Conservation (phyloP, 2,329 filamentous ascomycete genomes). For the Clonostachys rhizophaga region DNA sequence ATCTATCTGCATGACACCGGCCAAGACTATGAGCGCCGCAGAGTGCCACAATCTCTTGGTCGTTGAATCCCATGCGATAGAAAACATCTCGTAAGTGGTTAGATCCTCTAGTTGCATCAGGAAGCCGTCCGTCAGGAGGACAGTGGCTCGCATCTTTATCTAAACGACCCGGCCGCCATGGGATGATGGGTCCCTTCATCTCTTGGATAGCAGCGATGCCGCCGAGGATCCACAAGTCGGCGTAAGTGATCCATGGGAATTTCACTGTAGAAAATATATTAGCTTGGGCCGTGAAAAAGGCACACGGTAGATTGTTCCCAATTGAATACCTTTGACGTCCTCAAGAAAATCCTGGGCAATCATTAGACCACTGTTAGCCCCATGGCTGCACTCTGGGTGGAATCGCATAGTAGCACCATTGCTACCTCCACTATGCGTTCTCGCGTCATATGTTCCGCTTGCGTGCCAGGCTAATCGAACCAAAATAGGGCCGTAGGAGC, state of each 20-base stretch:
- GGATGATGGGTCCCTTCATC: slow-evolving; percentile 84
- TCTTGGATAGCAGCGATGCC: slow-evolving; percentile 88
- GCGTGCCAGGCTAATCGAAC: slow-evolving; percentile 92
- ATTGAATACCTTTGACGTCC: slow-evolving; percentile 70
- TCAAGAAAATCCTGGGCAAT: slow-evolving; percentile 88
- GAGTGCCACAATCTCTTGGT: slow-evolving; percentile 92
- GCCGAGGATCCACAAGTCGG: slow-evolving; percentile 91
- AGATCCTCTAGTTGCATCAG: slow-evolving; percentile 73
- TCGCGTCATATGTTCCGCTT: slow-evolving; percentile 86
- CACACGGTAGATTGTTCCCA: no score
- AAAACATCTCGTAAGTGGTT: slow-evolving; percentile 90
- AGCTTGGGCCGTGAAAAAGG: background rate
- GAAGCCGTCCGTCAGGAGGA: slow-evolving; percentile 85
- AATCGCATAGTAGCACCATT: slow-evolving; percentile 98
- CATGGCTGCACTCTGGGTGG: slow-evolving; percentile 80
- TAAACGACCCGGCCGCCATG: slow-evolving; percentile 79
- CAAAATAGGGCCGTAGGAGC: slow-evolving; percentile 89
- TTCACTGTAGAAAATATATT: slow-evolving; percentile 32
- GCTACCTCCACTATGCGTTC: slow-evolving; percentile 84
- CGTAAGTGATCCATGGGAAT: slow-evolving; percentile 95
- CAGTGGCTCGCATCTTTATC: slow-evolving; percentile 79
- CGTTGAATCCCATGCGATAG: slow-evolving; percentile 95
- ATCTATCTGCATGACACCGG: slow-evolving; percentile 85
- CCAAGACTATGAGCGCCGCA: slow-evolving; percentile 82
- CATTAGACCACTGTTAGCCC: slow-evolving; percentile 87